Base-by-base conservation (phyloP, 768 basidiomycete species). In the Boletellus ananiceps region DNA sequence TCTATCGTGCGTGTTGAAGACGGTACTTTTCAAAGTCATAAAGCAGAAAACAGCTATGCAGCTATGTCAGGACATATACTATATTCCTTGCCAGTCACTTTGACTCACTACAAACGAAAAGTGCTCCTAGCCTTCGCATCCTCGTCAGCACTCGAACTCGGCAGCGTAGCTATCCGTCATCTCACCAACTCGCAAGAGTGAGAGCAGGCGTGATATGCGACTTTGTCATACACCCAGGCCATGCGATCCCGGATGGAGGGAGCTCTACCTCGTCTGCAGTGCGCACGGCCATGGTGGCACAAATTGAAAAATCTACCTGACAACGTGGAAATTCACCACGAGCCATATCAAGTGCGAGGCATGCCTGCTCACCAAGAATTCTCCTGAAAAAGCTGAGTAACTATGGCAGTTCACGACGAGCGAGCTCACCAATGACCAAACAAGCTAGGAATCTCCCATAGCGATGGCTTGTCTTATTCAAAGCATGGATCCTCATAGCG, bases 161-260 rank as follows among this genome's bases (percentile, higher is more conserved):
- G 40, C 7, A 1, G 15, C 35, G 40, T 3, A 1, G 13, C 1
- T 13, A 8, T 21, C 21, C 8, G 4, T 38, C 12, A 5, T 12
- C 61, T 47, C 35, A 62, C 61, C 61, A 62, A 19, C 59, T 55
- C n/a, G 44, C 46, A 21, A 62, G 58, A 6, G 59, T 58, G 25
- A 60, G 47, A 8, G 35, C 16, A n/a, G 58, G 58, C 15, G 56
- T 58, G 27, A 21, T 6, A 16, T 6, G 33, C 8, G 52, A 53
- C 18, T 33, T 47, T 7, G 15, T 13, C 40, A 53, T 50, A 23
- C 61, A 62, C 2, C 61, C 61, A 1, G 37, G 43, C 55, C 50
- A 57, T 13, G 44, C 40, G 15, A 46, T 23, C 44, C 54, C 50
- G n/a, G 51, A 21, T n/a, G 62, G 62, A 50, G 58, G 55, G 52